phyloP scores from a whole-genome alignment of 2,329 filamentous ascomycete species.

The Penicillium sp. region DNA sequence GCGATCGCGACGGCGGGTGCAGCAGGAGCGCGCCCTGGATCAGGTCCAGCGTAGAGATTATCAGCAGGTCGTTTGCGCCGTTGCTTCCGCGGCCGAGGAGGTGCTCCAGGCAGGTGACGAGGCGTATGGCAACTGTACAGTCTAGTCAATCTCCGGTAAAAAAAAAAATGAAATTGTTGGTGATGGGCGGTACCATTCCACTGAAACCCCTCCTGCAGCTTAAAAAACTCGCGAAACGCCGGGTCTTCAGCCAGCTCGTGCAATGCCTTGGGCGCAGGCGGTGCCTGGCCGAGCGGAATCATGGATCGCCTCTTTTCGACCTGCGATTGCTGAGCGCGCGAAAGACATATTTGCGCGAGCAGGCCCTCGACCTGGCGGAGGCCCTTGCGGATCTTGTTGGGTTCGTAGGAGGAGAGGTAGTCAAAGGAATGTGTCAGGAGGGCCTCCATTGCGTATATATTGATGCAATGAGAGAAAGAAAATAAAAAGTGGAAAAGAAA shows the following conservation, averaged over 20 bases:
- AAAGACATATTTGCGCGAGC: constrained; percentile 89
- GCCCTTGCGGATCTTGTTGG: constrained; percentile 85
- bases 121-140: constrained; percentile 66
- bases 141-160: neutral
- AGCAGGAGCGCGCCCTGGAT: constrained; percentile 84
- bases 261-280: constrained; percentile 58
- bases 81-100: constrained; percentile 77
- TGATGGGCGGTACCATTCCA: constrained; percentile 94
- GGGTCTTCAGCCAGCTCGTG: constrained; percentile 72
- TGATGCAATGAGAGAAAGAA: neutral
- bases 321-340: constrained; percentile 41
- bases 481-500: neutral
- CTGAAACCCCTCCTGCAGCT: constrained; percentile 93
- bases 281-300: constrained; percentile 35
- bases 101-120: constrained; percentile 80
- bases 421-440: constrained; percentile 91
- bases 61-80: constrained; percentile 80
- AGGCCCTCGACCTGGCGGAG: constrained; percentile 90
- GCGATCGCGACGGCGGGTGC: constrained; percentile 80
- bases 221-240: constrained; percentile 93
- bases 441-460: constrained; percentile 66
- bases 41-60: constrained; percentile 80
- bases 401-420: constrained; percentile 90
- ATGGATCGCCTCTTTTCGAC: constrained; percentile 42
- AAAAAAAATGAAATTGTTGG: neutral